Percentiles rank a stretch among this genome's conserved stretches.
Conservation (phyloP, 2,329 filamentous ascomycete genomes). For the Huntiella bhutanensis region DNA sequence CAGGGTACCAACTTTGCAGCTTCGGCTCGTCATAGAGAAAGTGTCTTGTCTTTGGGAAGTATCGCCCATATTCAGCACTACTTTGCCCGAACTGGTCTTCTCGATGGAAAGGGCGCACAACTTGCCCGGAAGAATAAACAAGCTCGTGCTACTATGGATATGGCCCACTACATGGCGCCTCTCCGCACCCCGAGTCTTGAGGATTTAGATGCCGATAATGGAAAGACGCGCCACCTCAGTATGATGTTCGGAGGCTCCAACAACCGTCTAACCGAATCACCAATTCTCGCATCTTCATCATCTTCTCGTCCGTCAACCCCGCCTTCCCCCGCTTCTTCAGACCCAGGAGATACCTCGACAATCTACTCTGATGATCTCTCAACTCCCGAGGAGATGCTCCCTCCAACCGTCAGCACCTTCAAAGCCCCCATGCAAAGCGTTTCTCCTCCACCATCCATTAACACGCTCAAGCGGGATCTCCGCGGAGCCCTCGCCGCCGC, state of each 20-base stretch:
- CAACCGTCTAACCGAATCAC: background rate
- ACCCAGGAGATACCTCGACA: constrained; percentile 6
- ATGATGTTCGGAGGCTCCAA: constrained; percentile 9
- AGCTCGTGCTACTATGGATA: constrained; percentile 37
- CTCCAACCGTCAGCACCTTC: constrained; percentile 95
- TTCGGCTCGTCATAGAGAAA: constrained; percentile 77
- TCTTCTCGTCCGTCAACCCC: background rate
- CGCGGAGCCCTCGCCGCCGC: constrained; percentile 54
- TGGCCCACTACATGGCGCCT: constrained; percentile 29
- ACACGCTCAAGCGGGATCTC: constrained; percentile 49
- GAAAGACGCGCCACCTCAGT: constrained; percentile 20
- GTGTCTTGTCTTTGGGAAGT: constrained; percentile 87
- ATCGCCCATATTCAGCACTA: constrained; percentile 98
- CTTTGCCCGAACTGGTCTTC: constrained; percentile 79
- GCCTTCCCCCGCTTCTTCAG: background rate
- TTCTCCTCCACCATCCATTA: constrained; percentile 65
- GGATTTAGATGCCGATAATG: constrained; percentile 26
- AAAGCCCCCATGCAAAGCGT: constrained; percentile 66
- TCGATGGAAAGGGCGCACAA: constrained; percentile 85
- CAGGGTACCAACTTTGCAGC: constrained; percentile 77
- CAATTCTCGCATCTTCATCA: background rate
- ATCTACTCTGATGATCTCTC: constrained; percentile 28
- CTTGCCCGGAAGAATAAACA: constrained; percentile 53
- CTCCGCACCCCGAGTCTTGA: constrained; percentile 16
- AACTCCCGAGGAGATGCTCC: constrained; percentile 62